These are phyloP conservation scores for Backusella sp. DNA, from an alignment of 192 early-diverging fungal species.

Conservation along the genomic window DNA sequence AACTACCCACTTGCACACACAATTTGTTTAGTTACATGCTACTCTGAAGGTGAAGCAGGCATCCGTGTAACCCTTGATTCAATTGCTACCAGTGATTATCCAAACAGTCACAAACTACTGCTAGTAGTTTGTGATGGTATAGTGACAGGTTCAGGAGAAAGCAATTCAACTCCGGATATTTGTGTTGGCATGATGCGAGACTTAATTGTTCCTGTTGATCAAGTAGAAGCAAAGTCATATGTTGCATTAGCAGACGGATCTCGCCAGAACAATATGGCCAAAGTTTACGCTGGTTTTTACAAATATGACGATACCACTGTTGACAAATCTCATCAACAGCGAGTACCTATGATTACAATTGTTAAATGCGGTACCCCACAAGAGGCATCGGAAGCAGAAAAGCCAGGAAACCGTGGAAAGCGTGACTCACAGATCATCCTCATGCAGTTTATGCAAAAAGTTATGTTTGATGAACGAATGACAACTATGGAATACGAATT, in stretches of 20 bases:
- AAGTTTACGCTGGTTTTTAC: constrained; percentile 92
- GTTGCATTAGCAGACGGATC: constrained; percentile 90
- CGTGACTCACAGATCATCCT: constrained; percentile 96
- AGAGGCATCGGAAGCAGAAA: constrained; percentile 58
- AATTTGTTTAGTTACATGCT: constrained; percentile 84
- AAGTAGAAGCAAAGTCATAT: constrained; percentile 61
- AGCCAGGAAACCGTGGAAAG: constrained; percentile 91
- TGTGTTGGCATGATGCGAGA: constrained; percentile 79
- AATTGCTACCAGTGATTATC: constrained; percentile 80
- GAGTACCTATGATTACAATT: constrained; percentile 72
- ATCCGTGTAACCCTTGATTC: constrained; percentile 85
- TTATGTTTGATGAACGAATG: constrained; percentile 87
- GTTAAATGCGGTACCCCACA: constrained; percentile 55
- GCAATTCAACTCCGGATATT: constrained; percentile 73
- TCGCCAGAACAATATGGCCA: constrained; percentile 91
- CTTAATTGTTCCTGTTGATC: constrained; percentile 47
- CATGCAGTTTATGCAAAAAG: constrained; percentile 93
- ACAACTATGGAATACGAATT: constrained; percentile 81
- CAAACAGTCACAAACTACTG: constrained; percentile 82
- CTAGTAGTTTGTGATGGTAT: constrained; percentile 89
- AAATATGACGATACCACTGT: constrained; percentile 66
- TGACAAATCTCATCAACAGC: constrained; percentile 65
- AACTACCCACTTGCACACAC: constrained; percentile 54
- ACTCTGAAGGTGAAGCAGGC: constrained; percentile 84
- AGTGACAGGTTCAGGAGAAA: constrained; percentile 81